Evolutionary conservation across 208 protist species (phyloP), one percentile per base, ranked within the genome.

Genomic region (Trypanosoma conorhini): DNA sequence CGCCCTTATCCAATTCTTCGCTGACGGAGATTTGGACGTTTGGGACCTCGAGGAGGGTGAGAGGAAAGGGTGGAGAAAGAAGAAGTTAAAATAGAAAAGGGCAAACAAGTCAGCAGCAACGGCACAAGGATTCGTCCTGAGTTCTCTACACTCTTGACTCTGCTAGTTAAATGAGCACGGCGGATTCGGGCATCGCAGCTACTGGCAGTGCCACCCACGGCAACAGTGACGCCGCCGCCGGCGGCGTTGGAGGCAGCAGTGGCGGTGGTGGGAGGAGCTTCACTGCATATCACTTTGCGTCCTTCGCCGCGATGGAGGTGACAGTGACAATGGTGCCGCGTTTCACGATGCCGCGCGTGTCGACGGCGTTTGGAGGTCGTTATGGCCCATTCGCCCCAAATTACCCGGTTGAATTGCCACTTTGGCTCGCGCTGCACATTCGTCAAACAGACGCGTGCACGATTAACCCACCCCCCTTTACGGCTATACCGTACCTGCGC

Each of bases 371-470:
- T 44, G 79, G 83, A 38, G 85, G 85, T 50, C 65, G 70, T 54
- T 94, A 85, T 70, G 91, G 91, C 33, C 91, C 91, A 1, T 96
- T 96, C 54, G 68, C 75, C 0, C 82, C 87, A 9, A 89, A 96
- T 74, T 89, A 85, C 70, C 88, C 91, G 5, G 74, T 89, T 2
- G 79, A 88, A 12, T 81, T 96, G 13, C 91, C 91, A 10, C 79
- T 96, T 51, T 96, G 88, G 87, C 82, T 96, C 22, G 91, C 88
- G 15, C 77, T 96, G 19, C 85, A 94, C 70, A 77, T 96, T 21
- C 85, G 83, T 0, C 85, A 92, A 59, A 96, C 88, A 8, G 86
- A 90, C 72, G 87, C 86, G n/a, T 96, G 91, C 74, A 76, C 75
- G 13, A 80, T 96, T 24, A 63, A 71, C 19, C 79, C 81, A 0